phyloP scores from a whole-genome alignment of 2,329 filamentous ascomycete genomes.

The Ceratocystiopsis minuta region DNA sequence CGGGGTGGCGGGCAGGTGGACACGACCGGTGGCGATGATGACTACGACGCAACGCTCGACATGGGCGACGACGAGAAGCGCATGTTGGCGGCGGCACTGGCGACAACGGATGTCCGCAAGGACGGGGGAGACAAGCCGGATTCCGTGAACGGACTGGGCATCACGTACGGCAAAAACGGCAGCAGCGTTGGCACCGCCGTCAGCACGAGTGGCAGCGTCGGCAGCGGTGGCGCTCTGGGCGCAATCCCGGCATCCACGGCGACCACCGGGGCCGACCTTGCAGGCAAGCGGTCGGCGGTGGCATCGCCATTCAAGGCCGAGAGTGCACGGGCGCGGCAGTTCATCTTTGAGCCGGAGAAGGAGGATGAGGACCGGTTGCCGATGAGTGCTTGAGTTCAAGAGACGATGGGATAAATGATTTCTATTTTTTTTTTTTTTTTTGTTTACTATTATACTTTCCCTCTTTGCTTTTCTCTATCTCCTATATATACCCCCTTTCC shows the following conservation, averaged over 20 bases:
- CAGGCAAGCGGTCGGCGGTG: neutral
- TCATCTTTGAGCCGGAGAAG: slow-evolving; percentile 16
- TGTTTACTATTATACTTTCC: neutral
- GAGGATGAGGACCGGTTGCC: slow-evolving; percentile 12
- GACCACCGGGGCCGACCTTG: neutral
- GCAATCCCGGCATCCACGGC: neutral
- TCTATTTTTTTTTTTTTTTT: neutral
- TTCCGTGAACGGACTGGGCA: slow-evolving; percentile 16
- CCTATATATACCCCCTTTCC: slow-evolving; percentile 5
- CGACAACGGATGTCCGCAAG: slow-evolving; percentile 9
- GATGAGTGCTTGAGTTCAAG: slow-evolving; percentile 11
- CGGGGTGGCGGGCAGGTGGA: slow-evolving; percentile 2
- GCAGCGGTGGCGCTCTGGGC: neutral
- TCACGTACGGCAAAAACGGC: slow-evolving; percentile 21
- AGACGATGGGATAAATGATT: neutral
- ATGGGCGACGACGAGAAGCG: slow-evolving; percentile 9
- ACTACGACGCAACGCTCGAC: slow-evolving; percentile 4
- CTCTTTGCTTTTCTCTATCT: neutral
- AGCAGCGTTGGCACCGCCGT: slow-evolving; percentile 8
- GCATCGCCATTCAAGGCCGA: slow-evolving; percentile 15
- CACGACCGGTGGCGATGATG: slow-evolving; percentile 9
- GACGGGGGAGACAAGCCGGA: neutral
- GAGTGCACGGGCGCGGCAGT: slow-evolving; percentile 15
- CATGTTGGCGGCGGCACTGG: slow-evolving; percentile 8
- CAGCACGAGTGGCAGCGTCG: too few relatives aligned